Conservation (phyloP, 179 eudicot genomes). For the Vitellaria paradoxa region DNA sequence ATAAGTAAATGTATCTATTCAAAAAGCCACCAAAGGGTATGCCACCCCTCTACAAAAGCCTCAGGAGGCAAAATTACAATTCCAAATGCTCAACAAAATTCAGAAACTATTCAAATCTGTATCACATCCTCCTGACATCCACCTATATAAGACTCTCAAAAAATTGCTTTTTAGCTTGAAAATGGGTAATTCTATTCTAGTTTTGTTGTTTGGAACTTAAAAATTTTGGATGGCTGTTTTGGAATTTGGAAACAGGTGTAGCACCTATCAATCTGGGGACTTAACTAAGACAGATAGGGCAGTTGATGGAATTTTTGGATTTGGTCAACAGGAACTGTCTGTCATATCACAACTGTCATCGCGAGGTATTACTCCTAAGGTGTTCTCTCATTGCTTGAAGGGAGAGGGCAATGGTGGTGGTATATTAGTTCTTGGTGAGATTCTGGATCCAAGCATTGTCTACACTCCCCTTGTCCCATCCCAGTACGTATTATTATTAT, state of each 20-base stretch:
- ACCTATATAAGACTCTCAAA: too few relatives aligned
- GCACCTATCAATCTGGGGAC: constrained; percentile 84
- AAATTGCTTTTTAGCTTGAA: too few relatives aligned
- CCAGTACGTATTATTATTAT: constrained; percentile 81
- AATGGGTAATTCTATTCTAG: not conserved
- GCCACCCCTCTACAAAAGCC: too few relatives aligned
- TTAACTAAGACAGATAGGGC: constrained; percentile 79
- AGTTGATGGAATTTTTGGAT: constrained; percentile 93
- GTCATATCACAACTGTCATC: constrained; percentile 86
- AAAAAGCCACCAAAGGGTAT: too few relatives aligned
- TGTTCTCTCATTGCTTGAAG: constrained; percentile 95
- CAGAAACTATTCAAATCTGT: too few relatives aligned
- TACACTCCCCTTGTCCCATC: constrained; percentile 97
- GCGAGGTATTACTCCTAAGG: constrained; percentile 82
- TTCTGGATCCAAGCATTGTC: constrained; percentile 89
- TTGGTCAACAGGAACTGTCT: constrained; percentile 81
- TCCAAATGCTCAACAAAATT: too few relatives aligned
- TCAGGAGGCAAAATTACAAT: too few relatives aligned
- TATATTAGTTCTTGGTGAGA: constrained; percentile 95
- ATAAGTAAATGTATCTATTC: too few relatives aligned
- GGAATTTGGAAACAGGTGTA: constrained; percentile 60
- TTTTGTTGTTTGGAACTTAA: constrained; percentile 10
- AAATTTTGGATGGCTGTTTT: constrained; percentile 13
- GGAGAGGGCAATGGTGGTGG: constrained; percentile 94
- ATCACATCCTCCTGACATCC: too few relatives aligned